A percentile compares a stretch with the other conserved stretches of the same genome.
Evolutionary conservation across 768 basidiomycete species (phyloP).

Genomic region (Lyophyllum shimeji): DNA sequence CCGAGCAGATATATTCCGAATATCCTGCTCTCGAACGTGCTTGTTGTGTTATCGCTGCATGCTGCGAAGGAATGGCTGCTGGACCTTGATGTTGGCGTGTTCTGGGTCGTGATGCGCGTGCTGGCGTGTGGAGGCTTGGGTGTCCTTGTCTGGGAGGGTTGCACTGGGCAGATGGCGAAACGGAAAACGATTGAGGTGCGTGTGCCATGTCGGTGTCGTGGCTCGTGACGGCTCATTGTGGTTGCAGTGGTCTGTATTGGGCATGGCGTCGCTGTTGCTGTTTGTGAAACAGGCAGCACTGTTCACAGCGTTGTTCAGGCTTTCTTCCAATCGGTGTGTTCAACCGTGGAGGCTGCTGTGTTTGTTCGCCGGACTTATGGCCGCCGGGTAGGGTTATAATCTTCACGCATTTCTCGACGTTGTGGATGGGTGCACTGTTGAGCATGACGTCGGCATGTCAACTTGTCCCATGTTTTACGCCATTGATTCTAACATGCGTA

Average conservation of each 20-base stretch:
- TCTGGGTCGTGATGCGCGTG: conserved; percentile 76
- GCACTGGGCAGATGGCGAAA: conserved; percentile 53
- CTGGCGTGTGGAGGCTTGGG: conserved; percentile 72
- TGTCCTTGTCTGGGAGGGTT: conserved; percentile 57
- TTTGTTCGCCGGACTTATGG: background rate
- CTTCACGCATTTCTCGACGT: conserved; percentile 66
- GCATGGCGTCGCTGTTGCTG: conserved; percentile 61
- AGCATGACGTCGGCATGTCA: conserved; percentile 46
- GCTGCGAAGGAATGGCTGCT: conserved; percentile 68
- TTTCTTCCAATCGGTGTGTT: conserved; percentile 65
- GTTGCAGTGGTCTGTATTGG: conserved; percentile 68
- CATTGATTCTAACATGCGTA: background rate
- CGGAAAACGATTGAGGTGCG: conserved; percentile 61
- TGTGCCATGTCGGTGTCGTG: conserved; percentile 7
- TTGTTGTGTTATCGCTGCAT: conserved; percentile 63
- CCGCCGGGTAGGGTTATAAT: conserved; percentile 57
- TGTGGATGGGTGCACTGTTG: conserved; percentile 61
- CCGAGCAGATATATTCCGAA: conserved; percentile 52
- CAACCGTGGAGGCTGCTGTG: background rate
- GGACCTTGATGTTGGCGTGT: conserved; percentile 63
- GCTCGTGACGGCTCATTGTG: conserved; percentile 8
- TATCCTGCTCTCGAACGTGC: conserved; percentile 58
- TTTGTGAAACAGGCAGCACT: conserved; percentile 70
- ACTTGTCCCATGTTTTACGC: background rate
- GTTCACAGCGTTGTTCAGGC: conserved; percentile 65